Conservation (phyloP, 371 early-diverging fungal genomes). For the Circinella minor region DNA sequence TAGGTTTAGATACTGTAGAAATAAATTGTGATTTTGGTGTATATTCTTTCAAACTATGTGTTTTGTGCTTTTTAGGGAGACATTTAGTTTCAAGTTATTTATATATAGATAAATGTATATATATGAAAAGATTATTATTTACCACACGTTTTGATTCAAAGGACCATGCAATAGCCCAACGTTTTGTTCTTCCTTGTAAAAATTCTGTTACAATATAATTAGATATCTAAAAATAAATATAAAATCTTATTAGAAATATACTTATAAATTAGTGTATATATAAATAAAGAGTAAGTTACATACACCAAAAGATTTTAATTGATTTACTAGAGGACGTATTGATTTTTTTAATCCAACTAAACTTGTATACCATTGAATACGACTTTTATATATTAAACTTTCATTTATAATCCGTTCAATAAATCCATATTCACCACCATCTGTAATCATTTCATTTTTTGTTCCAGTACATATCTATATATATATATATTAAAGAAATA, state of each 20-base stretch:
- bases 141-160: conserved; percentile 45
- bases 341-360: conserved; percentile 64
- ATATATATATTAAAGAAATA: neutral
- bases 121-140: neutral
- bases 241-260: too few relatives aligned
- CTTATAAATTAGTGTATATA: too few relatives aligned
- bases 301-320: conserved; percentile 30
- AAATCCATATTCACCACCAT: conserved; percentile 71
- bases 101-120: neutral
- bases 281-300: neutral
- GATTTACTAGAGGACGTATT: conserved; percentile 38
- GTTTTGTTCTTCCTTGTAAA: conserved; percentile 58
- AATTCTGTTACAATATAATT: conserved; percentile 59
- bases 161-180: conserved; percentile 76
- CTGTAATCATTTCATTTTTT: conserved; percentile 63
- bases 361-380: conserved; percentile 68
- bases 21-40: conserved; percentile 40
- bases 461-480: conserved; percentile 62
- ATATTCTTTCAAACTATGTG: conserved; percentile 27
- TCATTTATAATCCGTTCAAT: conserved; percentile 60
- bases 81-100: neutral
- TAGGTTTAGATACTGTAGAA: conserved; percentile 16
- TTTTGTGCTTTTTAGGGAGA: conserved; percentile 20
- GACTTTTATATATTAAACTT: conserved; percentile 43
- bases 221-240: conserved; percentile 25